Evolutionary conservation across 257 asterid genomes (phyloP).

Genomic region (Ballota nigra): DNA sequence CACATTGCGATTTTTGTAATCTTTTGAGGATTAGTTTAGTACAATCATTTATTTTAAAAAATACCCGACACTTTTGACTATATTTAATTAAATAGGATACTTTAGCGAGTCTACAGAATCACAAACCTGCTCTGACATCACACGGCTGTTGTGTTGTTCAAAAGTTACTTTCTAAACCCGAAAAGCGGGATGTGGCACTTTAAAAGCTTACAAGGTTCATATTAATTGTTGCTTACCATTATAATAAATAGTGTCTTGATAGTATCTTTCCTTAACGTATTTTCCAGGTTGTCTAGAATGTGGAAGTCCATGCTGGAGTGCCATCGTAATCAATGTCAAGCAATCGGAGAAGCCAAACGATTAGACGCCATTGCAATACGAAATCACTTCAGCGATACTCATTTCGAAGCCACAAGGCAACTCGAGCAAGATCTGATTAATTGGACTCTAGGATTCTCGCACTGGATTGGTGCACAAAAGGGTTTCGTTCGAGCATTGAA

Average conservation of each 20-base stretch:
- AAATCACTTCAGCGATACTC: conserved; percentile 69
- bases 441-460: conserved; percentile 79
- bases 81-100: too few relatives aligned
- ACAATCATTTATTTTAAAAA: too few relatives aligned
- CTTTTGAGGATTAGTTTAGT: too few relatives aligned
- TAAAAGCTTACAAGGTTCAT: neutral
- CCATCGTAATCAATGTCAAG: conserved; percentile 80
- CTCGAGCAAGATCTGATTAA: conserved; percentile 76
- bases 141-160: too few relatives aligned
- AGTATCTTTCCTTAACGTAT: neutral
- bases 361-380: conserved; percentile 69
- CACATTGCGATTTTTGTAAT: too few relatives aligned
- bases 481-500: conserved; percentile 70
- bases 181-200: too few relatives aligned
- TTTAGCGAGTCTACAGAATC: too few relatives aligned
- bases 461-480: conserved; percentile 80
- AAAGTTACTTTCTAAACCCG: too few relatives aligned
- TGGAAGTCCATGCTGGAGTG: conserved; percentile 95
- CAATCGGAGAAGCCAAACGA: conserved; percentile 75
- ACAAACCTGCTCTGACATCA: too few relatives aligned
- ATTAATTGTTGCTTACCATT: neutral
- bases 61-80: too few relatives aligned
- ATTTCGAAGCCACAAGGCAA: conserved; percentile 77
- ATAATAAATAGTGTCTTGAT: neutral
- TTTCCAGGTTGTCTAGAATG: conserved; percentile 69